These are phyloP conservation scores for Chaetomiaceae sp. DNA, from an alignment of 2,329 filamentous ascomycete genomes.

Conservation along the genomic window DNA sequence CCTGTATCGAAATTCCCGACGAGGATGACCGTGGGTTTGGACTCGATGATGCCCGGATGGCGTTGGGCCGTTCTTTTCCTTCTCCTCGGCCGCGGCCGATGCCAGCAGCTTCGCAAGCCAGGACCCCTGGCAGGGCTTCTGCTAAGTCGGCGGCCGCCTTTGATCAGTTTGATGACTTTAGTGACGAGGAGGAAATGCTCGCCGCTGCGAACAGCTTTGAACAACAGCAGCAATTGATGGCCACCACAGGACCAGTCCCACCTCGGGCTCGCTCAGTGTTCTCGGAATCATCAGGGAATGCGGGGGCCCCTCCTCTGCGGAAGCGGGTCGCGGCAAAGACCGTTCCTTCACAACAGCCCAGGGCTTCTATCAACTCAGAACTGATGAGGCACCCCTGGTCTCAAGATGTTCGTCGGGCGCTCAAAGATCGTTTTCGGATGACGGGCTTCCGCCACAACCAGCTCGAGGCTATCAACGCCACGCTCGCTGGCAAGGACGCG, in stretches of 20 bases:
- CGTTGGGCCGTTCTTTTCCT: conserved; percentile 17
- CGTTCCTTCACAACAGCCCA: conserved; percentile 27
- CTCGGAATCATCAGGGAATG: conserved; percentile 45
- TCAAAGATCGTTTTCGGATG: conserved; percentile 80
- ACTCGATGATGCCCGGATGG: conserved; percentile 23
- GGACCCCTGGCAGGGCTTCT: conserved; percentile 10
- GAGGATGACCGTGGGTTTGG: conserved; percentile 12
- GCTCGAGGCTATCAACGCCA: conserved; percentile 92
- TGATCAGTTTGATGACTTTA: conserved; percentile 29
- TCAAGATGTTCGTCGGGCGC: conserved; percentile 70
- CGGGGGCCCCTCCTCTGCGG: not conserved
- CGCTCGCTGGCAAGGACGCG: conserved; percentile 77
- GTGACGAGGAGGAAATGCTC: conserved; percentile 42
- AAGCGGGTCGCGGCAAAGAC: conserved; percentile 28
- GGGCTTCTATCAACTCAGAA: conserved; percentile 41
- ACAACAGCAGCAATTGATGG: conserved; percentile 38
- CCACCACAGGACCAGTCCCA: conserved; percentile 20
- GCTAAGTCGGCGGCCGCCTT: not conserved
- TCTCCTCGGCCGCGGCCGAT: not conserved
- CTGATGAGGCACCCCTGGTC: conserved; percentile 76
- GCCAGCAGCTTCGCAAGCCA: not conserved
- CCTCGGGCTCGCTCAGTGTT: conserved; percentile 36
- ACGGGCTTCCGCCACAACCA: conserved; percentile 86
- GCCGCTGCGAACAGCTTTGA: conserved; percentile 49
- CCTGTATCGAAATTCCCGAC: conserved; percentile 4